phyloP scores from a whole-genome alignment of 306 rosid species.

The Pachyrhizus erosus region DNA sequence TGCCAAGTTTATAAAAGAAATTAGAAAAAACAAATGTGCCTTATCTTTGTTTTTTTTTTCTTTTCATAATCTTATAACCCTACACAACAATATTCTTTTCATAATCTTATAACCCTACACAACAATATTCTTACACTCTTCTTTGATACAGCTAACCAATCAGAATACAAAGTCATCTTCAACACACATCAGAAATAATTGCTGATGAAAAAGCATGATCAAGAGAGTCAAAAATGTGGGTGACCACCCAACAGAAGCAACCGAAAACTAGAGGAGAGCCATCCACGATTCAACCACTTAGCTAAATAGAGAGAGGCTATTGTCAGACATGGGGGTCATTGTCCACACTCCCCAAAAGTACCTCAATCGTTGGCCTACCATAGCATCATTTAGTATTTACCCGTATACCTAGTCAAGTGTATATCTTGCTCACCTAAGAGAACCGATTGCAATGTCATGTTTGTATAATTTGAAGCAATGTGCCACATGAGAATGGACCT shows the following conservation, averaged over 20 bases:
- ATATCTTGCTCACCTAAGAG: conserved; percentile 52
- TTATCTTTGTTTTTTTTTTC: too few relatives aligned
- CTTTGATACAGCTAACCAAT: neutral
- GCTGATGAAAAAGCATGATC: neutral
- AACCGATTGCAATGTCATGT: conserved; percentile 37
- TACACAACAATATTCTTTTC: neutral
- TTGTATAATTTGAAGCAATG: conserved; percentile 35
- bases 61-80: conserved; percentile 4
- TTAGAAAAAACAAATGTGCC: neutral
- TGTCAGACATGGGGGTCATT: conserved; percentile 56
- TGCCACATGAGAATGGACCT: conserved; percentile 52
- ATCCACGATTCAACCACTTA: conserved; percentile 58
- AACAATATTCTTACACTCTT: neutral
- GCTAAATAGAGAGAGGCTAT: conserved; percentile 51
- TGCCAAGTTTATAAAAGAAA: neutral
- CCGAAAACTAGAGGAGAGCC: conserved; percentile 25
- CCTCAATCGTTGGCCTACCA: conserved; percentile 70
- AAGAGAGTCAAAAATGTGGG: conserved; percentile 42
- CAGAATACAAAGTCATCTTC: conserved; percentile 16
- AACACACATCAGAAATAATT: conserved; percentile 27
- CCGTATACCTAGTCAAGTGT: conserved; percentile 53
- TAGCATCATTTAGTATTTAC: conserved; percentile 45
- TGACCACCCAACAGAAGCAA: conserved; percentile 53
- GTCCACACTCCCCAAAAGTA: conserved; percentile 50
- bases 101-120: conserved; percentile 1